phyloP scores from a whole-genome alignment of 768 basidiomycete genomes.

The Candolleomyces aberdarensis region DNA sequence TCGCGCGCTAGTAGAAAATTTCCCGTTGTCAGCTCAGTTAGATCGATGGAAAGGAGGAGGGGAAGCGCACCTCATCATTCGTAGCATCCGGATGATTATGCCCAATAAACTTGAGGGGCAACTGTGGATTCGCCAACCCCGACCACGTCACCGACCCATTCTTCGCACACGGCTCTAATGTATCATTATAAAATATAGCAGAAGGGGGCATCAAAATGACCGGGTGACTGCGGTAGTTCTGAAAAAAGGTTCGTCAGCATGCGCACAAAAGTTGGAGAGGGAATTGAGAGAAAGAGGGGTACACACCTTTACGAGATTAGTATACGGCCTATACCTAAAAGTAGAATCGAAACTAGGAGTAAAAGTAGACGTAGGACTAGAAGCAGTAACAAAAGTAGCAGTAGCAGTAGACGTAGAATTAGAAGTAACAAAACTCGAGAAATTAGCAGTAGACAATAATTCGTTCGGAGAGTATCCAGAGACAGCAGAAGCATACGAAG shows the following conservation, averaged over 20 bases:
- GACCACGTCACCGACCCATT: slow-evolving; percentile 43
- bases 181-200: slow-evolving; percentile 51
- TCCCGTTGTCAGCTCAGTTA: too few relatives aligned
- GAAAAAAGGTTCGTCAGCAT: neutral
- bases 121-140: slow-evolving; percentile 32
- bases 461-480: neutral
- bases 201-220: slow-evolving; percentile 54
- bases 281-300: neutral
- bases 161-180: slow-evolving; percentile 40
- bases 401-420: neutral
- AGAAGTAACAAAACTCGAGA: neutral
- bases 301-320: slow-evolving; percentile 43
- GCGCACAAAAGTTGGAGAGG: neutral
- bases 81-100: slow-evolving; percentile 38
- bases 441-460: neutral
- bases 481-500: neutral
- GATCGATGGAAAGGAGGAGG: neutral
- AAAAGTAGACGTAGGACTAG: neutral
- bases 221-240: slow-evolving; percentile 52
- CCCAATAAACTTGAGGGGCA: slow-evolving; percentile 46
- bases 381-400: slow-evolving; percentile 4
- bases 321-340: slow-evolving; percentile 29
- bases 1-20: slow-evolving; percentile 31
- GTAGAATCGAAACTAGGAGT: neutral
- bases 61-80: slow-evolving; percentile 38